These are phyloP conservation scores for Clonostachys chloroleuca DNA, from an alignment of 2,329 filamentous ascomycete genomes.

Conservation along the genomic window DNA sequence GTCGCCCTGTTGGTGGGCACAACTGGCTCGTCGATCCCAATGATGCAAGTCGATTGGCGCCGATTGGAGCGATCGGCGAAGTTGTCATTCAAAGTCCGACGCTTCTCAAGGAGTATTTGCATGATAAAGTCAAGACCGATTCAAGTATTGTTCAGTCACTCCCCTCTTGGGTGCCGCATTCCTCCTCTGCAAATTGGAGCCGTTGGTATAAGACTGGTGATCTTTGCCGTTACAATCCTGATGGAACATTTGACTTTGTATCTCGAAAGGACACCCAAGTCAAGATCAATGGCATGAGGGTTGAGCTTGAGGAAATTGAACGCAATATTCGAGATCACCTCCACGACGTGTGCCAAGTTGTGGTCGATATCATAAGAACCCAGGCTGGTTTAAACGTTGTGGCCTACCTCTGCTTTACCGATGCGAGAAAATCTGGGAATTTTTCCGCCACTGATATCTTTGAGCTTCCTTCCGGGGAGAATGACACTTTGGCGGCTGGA, in stretches of 20 bases:
- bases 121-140: conserved; percentile 19
- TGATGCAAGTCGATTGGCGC: conserved; percentile 2
- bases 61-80: conserved; percentile 7
- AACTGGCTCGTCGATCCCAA: conserved; percentile 5
- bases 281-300: conserved; percentile 1
- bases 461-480: conserved; percentile 5
- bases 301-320: conserved; percentile 1
- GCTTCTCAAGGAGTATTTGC: conserved; percentile 42
- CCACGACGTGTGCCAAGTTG: not conserved
- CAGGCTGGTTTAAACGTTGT: not conserved
- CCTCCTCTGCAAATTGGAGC: not conserved
- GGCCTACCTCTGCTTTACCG: not conserved
- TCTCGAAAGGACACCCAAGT: conserved; percentile 2
- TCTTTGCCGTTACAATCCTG: conserved; percentile 1
- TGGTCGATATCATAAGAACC: conserved; percentile 1
- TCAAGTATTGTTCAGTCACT: not conserved
- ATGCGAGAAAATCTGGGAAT: not conserved
- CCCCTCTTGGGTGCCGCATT: conserved; percentile 14
- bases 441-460: conserved; percentile 4
- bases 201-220: not conserved
- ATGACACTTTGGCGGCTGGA: not conserved
- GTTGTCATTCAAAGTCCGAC: conserved; percentile 18
- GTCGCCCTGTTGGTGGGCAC: conserved; percentile 4
- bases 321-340: not conserved
- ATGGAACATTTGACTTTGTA: not conserved